A percentile compares a stretch with the other conserved stretches of the same genome.
Conservation (phyloP, 805 yeast species). For the Metschnikowia borealis region DNA sequence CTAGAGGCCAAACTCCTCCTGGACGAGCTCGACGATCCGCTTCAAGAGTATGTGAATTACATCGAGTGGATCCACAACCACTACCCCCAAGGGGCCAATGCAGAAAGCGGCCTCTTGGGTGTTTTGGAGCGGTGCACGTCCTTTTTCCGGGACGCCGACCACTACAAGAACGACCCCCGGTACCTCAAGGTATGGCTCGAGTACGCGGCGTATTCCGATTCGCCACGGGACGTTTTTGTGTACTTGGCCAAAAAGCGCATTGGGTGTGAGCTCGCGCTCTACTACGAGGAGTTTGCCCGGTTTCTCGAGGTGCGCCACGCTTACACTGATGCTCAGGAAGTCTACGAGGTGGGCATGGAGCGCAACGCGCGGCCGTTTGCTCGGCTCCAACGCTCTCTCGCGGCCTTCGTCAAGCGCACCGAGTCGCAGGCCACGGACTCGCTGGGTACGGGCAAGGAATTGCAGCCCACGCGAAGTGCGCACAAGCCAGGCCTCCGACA, state of each 20-base stretch:
- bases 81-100: conserved; percentile 58
- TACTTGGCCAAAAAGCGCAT: conserved; percentile 69
- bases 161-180: conserved; percentile 79
- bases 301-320: conserved; percentile 51
- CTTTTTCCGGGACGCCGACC: conserved; percentile 56
- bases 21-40: conserved; percentile 77
- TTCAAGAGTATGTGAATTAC: conserved; percentile 71
- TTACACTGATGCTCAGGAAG: conserved; percentile 51
- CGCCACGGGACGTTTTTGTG: conserved; percentile 66
- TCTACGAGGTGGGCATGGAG: conserved; percentile 56
- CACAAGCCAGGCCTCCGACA: neutral
- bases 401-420: conserved; percentile 35
- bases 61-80: conserved; percentile 65
- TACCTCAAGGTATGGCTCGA: conserved; percentile 78
- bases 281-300: conserved; percentile 75
- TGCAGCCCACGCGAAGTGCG: neutral
- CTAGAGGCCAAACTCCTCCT: conserved; percentile 19
- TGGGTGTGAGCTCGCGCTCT: conserved; percentile 62
- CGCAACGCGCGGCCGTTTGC: conserved; percentile 61
- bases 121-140: conserved; percentile 71
- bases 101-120: conserved; percentile 61
- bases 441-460: neutral
- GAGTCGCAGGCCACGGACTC: neutral
- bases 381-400: conserved; percentile 32
- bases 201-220: conserved; percentile 63